Evolutionary conservation across 2,329 filamentous ascomycete species (phyloP).

Genomic region (Aaosphaeria pasadenensis): DNA sequence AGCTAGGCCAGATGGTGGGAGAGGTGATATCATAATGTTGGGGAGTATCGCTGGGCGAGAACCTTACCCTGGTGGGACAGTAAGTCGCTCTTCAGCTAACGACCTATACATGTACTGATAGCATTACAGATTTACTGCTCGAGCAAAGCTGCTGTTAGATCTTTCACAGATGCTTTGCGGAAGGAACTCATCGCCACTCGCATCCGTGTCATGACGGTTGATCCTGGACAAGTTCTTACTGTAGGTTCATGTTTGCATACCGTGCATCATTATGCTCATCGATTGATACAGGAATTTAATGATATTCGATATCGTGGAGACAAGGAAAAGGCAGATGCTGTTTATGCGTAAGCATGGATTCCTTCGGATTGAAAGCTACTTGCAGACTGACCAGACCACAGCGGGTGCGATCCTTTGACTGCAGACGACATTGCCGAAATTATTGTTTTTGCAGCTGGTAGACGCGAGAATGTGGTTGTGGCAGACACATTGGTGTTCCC

Average conservation of each 20-base stretch:
- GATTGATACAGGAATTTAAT: slow-evolving; percentile 62
- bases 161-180: slow-evolving; percentile 75
- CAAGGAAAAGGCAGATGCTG: slow-evolving; percentile 79
- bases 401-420: slow-evolving; percentile 68
- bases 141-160: slow-evolving; percentile 81
- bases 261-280: background rate
- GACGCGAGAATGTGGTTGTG: slow-evolving; percentile 81
- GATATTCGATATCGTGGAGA: slow-evolving; percentile 81
- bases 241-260: slow-evolving; percentile 6
- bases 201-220: slow-evolving; percentile 79
- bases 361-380: too few relatives aligned
- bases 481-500: slow-evolving; percentile 82
- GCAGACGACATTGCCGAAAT: slow-evolving; percentile 88
- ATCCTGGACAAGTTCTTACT: slow-evolving; percentile 88
- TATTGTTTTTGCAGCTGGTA: slow-evolving; percentile 75
- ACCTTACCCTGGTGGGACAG: slow-evolving; percentile 72
- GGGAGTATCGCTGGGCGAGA: slow-evolving; percentile 84
- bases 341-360: slow-evolving; percentile 60
- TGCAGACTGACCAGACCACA: background rate
- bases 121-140: slow-evolving; percentile 64
- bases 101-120: background rate
- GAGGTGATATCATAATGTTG: slow-evolving; percentile 90
- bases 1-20: slow-evolving; percentile 62
- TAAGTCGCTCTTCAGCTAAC: slow-evolving; percentile 5
- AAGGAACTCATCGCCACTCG: slow-evolving; percentile 76